Evolutionary conservation across 306 rosid species (phyloP).

Genomic region (Vigna mungo): DNA sequence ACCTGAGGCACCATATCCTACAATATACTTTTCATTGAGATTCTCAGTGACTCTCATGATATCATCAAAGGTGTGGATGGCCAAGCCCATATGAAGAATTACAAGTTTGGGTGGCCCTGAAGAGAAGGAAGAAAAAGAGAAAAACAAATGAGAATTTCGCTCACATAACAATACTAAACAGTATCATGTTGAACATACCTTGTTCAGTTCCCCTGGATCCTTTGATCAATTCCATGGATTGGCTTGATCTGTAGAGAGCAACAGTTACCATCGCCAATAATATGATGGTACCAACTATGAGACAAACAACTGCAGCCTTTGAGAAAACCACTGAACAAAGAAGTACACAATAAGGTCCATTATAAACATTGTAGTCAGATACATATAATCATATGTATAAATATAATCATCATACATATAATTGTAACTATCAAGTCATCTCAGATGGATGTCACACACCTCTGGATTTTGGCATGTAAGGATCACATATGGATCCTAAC

Average conservation of each 20-base stretch:
- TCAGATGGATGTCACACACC: constrained; percentile 15
- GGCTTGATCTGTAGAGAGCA: constrained; percentile 17
- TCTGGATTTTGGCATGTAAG: constrained; percentile 25
- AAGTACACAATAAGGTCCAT: not conserved
- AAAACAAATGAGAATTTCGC: not conserved
- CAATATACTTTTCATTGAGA: constrained; percentile 13
- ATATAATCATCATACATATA: not conserved
- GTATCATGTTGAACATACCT: not conserved
- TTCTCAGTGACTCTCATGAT: constrained; percentile 29
- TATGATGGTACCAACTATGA: constrained; percentile 2
- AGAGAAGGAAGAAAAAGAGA: not conserved
- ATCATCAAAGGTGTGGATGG: constrained; percentile 29
- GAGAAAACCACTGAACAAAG: constrained; percentile 20
- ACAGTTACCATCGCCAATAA: constrained; percentile 19
- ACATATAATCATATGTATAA: too few relatives aligned
- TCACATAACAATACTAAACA: not conserved
- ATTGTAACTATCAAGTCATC: not conserved
- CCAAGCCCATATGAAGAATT: constrained; percentile 31
- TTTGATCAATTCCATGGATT: not conserved
- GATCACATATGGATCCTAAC: constrained; percentile 28
- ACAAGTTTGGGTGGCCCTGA: constrained; percentile 31
- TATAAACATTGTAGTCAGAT: not conserved
- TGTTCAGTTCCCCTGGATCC: constrained; percentile 16
- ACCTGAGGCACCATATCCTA: constrained; percentile 26
- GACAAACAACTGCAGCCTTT: constrained; percentile 21